phyloP scores from a whole-genome alignment of 306 rosid genomes.

The Malus fusca region DNA sequence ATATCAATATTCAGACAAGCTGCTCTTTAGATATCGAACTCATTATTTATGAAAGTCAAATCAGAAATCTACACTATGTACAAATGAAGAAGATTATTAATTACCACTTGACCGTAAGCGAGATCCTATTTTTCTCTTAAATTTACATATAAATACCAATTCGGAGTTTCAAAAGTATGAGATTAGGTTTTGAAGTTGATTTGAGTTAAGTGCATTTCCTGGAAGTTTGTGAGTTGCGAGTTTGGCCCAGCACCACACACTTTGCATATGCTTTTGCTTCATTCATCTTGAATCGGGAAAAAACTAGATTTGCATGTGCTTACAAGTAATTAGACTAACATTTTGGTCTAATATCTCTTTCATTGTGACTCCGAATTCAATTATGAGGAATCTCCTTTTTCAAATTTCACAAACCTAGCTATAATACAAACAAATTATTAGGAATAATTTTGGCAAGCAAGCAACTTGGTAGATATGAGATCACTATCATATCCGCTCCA shows the following conservation, averaged over 20 bases:
- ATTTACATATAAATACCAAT: not conserved
- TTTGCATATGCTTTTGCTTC: not conserved
- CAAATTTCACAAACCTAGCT: not conserved
- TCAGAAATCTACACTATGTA: no score
- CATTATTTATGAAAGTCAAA: no score
- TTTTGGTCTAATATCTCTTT: conserved; percentile 1
- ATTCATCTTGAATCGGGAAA: not conserved
- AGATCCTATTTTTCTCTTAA: not conserved
- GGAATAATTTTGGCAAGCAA: no score
- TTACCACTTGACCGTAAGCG: no score
- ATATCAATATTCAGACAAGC: no score
- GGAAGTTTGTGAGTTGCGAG: not conserved
- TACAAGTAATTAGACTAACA: no score
- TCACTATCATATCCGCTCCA: not conserved
- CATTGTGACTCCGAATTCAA: not conserved
- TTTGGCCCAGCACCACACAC: not conserved
- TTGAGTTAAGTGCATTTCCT: not conserved
- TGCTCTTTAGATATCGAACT: no score
- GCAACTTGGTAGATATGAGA: not conserved
- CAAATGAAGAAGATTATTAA: no score
- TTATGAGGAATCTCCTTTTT: not conserved
- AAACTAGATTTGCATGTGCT: no score
- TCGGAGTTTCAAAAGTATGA: not conserved
- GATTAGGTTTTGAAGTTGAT: not conserved
- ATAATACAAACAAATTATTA: not conserved